Evolutionary conservation across 139 green algal genomes (phyloP), one percentile per base, ranked within the genome.

Genomic region (Ulvella scutata): DNA sequence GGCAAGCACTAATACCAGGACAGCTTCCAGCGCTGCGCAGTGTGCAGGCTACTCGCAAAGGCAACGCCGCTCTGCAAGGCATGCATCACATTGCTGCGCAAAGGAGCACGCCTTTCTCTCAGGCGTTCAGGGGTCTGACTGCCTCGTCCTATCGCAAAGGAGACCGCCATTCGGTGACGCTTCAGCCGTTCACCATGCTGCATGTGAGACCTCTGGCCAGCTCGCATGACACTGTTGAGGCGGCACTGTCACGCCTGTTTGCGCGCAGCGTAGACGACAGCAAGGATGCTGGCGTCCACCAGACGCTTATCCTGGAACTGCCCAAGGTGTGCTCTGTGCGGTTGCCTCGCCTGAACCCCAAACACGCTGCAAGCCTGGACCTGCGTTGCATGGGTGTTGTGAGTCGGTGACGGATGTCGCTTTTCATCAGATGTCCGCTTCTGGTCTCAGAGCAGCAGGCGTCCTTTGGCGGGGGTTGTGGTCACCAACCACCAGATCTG

Each of bases 111-210:
- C 51, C 51, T n/a, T 67, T 67, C 17, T n/a, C 13, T 6, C 7
- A 36, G 10, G 51, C 51, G 13, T 67, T 67, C 51, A n/a, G 51
- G n/a, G 51, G 51, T 29, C n/a, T 67, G 13, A n/a, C 33, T 23
- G 51, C 51, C 10, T 26, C 31, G n/a, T 26, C 31, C 51, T 36
- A 67, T 23, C 51, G 51, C 20, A 67, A 67, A 67, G 51, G 51
- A 67, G 51, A 67, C n/a, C 51, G 33, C 33, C 51, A 67, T 36
- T 29, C 51, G n/a, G n/a, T n/a, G n/a, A n/a, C n/a, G n/a, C n/a
- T 67, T n/a, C n/a, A 67, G 51, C 51, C 51, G 51, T 67, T 67
- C 51, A 67, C 51, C 9, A n/a, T 67, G 9, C 51, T 67, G 51
- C 31, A 67, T 29, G 51, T 67, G 13, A n/a, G 51, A 29, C 51